Conservation (phyloP, 345 rosid species). For the Populus tremula region DNA sequence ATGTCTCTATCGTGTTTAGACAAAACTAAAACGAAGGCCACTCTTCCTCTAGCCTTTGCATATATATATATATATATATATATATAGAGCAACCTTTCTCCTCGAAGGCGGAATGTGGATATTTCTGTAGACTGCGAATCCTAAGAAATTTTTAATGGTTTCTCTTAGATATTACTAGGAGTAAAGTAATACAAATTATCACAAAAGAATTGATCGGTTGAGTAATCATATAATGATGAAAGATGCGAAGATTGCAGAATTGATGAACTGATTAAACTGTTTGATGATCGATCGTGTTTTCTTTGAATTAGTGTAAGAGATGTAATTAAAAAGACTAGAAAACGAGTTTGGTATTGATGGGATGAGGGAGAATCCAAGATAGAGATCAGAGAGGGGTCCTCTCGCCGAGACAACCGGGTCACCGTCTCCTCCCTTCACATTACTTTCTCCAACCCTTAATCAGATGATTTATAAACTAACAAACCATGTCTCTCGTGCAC, state of each 20-base stretch:
- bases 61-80: too few relatives aligned
- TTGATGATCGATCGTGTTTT: too few relatives aligned
- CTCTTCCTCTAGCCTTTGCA: neutral
- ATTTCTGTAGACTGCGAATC: neutral
- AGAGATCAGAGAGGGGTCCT: neutral
- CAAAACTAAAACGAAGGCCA: neutral
- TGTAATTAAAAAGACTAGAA: too few relatives aligned
- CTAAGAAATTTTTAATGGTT: neutral
- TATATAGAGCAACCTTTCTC: neutral
- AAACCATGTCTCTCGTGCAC: neutral
- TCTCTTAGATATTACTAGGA: too few relatives aligned
- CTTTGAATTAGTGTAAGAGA: too few relatives aligned
- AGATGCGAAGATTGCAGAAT: neutral
- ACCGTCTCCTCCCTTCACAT: constrained; percentile 13
- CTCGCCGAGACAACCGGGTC: constrained; percentile 13
- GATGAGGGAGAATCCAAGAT: neutral
- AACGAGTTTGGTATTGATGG: neutral
- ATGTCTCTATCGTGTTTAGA: neutral
- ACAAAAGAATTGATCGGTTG: too few relatives aligned
- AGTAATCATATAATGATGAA: neutral
- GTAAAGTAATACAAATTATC: too few relatives aligned
- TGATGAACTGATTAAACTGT: too few relatives aligned
- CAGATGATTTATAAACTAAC: constrained; percentile 1
- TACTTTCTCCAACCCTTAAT: constrained; percentile 5
- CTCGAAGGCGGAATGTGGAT: neutral